phyloP scores from a whole-genome alignment of 768 basidiomycete genomes.

The Amanita polypyramis region DNA sequence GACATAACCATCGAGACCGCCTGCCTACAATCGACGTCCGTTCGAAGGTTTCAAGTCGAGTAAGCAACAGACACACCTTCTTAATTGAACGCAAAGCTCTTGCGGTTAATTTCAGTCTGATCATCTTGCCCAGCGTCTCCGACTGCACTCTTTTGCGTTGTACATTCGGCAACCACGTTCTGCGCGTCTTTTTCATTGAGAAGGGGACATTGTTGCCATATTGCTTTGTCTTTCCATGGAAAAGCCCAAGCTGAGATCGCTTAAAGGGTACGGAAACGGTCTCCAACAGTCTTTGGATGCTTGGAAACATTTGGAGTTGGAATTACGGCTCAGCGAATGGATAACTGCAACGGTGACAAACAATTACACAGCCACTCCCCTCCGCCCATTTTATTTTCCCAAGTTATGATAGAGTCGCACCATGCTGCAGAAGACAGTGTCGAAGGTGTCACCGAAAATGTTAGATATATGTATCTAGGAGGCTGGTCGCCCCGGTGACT shows the following conservation, averaged over 20 bases:
- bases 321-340: neutral
- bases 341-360: neutral
- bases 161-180: conserved; percentile 84
- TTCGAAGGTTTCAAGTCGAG: neutral
- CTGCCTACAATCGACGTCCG: conserved; percentile 30
- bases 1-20: conserved; percentile 66
- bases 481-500: too few relatives aligned
- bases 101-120: conserved; percentile 66
- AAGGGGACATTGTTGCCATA: conserved; percentile 87
- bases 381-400: too few relatives aligned
- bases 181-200: conserved; percentile 79
- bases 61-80: conserved; percentile 41
- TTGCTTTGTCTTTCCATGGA: conserved; percentile 71
- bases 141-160: conserved; percentile 68
- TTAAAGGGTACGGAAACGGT: conserved; percentile 64
- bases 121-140: conserved; percentile 42
- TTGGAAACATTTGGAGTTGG: conserved; percentile 17
- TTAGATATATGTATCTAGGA: neutral
- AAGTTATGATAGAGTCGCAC: too few relatives aligned
- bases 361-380: conserved; percentile 3
- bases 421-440: too few relatives aligned
- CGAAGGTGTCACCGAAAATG: conserved; percentile 7
- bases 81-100: conserved; percentile 73
- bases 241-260: conserved; percentile 70
- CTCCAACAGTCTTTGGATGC: conserved; percentile 21